Evolutionary conservation across 352 stramenopile species (phyloP).

Genomic region (Phytophthora pistaciae): DNA sequence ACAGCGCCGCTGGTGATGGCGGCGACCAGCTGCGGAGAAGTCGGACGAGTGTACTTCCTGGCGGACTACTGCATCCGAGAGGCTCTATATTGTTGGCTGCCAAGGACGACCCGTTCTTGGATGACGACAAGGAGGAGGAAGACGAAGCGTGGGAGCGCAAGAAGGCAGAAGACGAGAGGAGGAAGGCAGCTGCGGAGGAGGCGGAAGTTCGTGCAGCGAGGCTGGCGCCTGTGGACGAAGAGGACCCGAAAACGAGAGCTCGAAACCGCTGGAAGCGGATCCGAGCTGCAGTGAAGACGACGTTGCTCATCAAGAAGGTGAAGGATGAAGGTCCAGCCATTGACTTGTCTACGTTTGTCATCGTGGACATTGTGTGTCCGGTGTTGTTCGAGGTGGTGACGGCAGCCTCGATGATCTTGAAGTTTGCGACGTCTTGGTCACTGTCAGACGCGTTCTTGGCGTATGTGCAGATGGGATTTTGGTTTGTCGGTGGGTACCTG

Average conservation of each 20-base stretch:
- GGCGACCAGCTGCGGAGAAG: slow-evolving; percentile 28
- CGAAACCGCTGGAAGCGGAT: slow-evolving; percentile 64
- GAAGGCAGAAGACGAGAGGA: slow-evolving; percentile 38
- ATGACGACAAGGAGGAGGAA: slow-evolving; percentile 68
- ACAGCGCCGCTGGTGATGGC: neutral
- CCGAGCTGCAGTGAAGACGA: slow-evolving; percentile 61
- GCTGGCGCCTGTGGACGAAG: slow-evolving; percentile 24
- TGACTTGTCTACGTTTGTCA: slow-evolving; percentile 77
- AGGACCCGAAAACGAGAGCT: slow-evolving; percentile 25
- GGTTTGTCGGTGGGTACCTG: slow-evolving; percentile 63
- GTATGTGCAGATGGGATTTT: slow-evolving; percentile 82
- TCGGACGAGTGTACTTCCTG: slow-evolving; percentile 27
- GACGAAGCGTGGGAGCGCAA: slow-evolving; percentile 51
- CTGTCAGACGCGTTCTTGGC: slow-evolving; percentile 70
- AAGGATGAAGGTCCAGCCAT: slow-evolving; percentile 67
- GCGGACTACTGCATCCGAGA: slow-evolving; percentile 19
- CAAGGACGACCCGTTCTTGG: slow-evolving; percentile 64
- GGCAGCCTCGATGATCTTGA: slow-evolving; percentile 50
- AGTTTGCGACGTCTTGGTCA: slow-evolving; percentile 65
- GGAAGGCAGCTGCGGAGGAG: slow-evolving; percentile 29
- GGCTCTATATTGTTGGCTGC: slow-evolving; percentile 53
- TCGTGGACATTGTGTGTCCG: slow-evolving; percentile 80
- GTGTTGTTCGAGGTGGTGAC: slow-evolving; percentile 78
- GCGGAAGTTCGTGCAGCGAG: slow-evolving; percentile 18
- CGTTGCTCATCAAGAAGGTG: slow-evolving; percentile 66